Evolutionary conservation across 148 eudicot genomes (phyloP).

Genomic region (Vaccinium macrocarpon): DNA sequence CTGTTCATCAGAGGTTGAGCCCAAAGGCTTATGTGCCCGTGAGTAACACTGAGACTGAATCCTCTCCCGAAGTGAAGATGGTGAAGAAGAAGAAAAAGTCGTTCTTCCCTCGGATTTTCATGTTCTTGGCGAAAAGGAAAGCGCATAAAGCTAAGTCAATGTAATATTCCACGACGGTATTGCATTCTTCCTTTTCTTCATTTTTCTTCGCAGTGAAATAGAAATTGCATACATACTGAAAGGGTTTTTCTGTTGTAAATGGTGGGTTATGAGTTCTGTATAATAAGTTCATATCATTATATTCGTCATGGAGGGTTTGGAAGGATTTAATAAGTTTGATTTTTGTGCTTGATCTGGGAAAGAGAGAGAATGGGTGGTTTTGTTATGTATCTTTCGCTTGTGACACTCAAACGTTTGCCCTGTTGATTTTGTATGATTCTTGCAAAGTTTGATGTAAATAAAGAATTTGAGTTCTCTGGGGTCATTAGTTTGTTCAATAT

Average conservation of each 20-base stretch:
- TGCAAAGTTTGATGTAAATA: neutral
- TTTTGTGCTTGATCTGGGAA: neutral
- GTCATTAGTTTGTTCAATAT: neutral
- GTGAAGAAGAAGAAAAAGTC: constrained; percentile 53
- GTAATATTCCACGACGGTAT: neutral
- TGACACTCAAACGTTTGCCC: neutral
- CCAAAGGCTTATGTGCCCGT: constrained; percentile 16
- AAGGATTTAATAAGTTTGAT: neutral
- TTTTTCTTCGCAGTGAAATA: neutral
- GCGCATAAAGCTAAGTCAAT: constrained; percentile 24
- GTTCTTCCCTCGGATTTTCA: constrained; percentile 47
- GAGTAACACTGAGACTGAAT: constrained; percentile 34
- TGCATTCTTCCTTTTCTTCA: neutral
- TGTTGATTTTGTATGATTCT: neutral
- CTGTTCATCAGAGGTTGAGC: constrained; percentile 19
- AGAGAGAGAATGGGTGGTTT: constrained; percentile 6
- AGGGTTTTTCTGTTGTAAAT: constrained; percentile 22
- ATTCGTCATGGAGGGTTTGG: neutral
- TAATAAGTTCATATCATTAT: neutral
- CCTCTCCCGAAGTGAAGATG: constrained; percentile 32
- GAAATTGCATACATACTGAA: constrained; percentile 4
- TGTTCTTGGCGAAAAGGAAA: constrained; percentile 47
- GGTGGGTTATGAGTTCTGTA: constrained; percentile 10
- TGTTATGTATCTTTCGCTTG: neutral
- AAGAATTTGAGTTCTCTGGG: neutral